Evolutionary conservation across 805 yeast genomes (phyloP).

Genomic region (Starmerella tilneyi): DNA sequence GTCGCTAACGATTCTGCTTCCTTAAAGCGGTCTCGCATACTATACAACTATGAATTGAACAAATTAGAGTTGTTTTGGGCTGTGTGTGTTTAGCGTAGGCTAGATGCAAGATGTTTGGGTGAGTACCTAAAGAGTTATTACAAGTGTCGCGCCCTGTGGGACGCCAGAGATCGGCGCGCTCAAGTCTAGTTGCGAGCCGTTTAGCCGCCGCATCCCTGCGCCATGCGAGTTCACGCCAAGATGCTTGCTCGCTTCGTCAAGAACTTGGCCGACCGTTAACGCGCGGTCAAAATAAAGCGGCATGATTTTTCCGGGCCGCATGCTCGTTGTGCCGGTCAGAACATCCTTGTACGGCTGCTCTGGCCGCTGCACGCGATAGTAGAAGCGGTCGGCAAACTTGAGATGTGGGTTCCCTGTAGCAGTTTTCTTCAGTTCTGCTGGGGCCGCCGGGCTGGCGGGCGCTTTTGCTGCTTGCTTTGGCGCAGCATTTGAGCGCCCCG

Average conservation of each 20-base stretch:
- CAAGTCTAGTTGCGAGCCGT: conserved; percentile 5
- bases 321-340: conserved; percentile 15
- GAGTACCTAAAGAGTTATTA: not conserved
- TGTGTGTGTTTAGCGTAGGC: too few relatives aligned
- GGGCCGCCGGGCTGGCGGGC: conserved; percentile 1
- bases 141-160: conserved; percentile 9
- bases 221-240: conserved; percentile 19
- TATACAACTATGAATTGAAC: too few relatives aligned
- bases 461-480: not conserved
- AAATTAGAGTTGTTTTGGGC: too few relatives aligned
- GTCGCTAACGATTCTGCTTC: too few relatives aligned
- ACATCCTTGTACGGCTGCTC: conserved; percentile 20
- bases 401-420: conserved; percentile 35
- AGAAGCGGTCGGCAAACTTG: conserved; percentile 29
- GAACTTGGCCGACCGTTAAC: conserved; percentile 24
- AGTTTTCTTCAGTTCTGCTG: conserved; percentile 10
- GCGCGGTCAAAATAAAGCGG: conserved; percentile 24
- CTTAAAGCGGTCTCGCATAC: too few relatives aligned
- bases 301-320: conserved; percentile 24
- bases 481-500: conserved; percentile 6
- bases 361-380: conserved; percentile 28
- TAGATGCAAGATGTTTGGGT: too few relatives aligned
- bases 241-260: conserved; percentile 24
- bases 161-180: not conserved
- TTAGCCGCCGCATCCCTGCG: not conserved